Conservation (phyloP, 345 rosid genomes). For the Brassica napus region Da-Ae NC_063449.1:29288001-29288500, state of each 20-base stretch:
- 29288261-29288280: too few species aligned
- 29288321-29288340: too few species aligned
- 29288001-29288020: not conserved
- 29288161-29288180: not conserved
- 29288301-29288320: too few species aligned
- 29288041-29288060: not conserved
- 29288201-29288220: not conserved
- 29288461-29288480: too few species aligned
- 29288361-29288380: too few species aligned
- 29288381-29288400: too few species aligned
- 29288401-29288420: too few species aligned
- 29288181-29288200: not conserved
- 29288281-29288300: too few species aligned
- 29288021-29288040: conserved; percentile 5
- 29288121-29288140: not conserved
- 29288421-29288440: too few species aligned
- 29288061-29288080: not conserved
- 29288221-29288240: not conserved
- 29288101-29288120: not conserved
- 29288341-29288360: too few species aligned
- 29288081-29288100: not conserved
- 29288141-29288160: not conserved
- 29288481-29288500: too few species aligned
- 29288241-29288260: not conserved
- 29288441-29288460: too few species aligned